Evolutionary conservation across 129 eudicot species (phyloP).

Genomic region (Helianthus tuberosus): DNA sequence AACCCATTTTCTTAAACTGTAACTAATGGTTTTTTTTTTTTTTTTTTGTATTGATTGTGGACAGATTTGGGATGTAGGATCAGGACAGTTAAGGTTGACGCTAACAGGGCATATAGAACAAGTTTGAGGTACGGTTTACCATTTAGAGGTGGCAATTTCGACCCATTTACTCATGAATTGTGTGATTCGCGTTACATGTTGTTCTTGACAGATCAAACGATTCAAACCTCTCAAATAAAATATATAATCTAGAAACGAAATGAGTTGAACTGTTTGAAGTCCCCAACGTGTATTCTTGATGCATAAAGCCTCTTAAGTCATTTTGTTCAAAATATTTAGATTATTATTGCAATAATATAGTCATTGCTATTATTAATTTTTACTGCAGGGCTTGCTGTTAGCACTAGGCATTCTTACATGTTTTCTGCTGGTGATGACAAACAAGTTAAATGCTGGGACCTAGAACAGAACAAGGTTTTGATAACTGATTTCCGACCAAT

Average conservation of each 20-base stretch:
- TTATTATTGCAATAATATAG: too few species aligned
- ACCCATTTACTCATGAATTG: too few species aligned
- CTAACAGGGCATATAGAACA: constrained; percentile 99
- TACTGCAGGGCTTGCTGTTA: constrained; percentile 88
- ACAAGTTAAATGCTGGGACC: constrained; percentile 97
- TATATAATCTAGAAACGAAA: too few species aligned
- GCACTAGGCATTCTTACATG: constrained; percentile 83
- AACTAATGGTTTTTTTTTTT: neutral
- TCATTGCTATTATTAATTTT: neutral
- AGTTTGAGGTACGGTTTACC: constrained; percentile 68
- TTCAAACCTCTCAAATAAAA: too few species aligned
- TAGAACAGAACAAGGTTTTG: constrained; percentile 93
- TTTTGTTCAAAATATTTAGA: too few species aligned
- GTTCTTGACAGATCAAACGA: too few species aligned
- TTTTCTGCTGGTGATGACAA: constrained; percentile 96
- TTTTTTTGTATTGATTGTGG: constrained; percentile 11
- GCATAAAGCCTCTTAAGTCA: too few species aligned
- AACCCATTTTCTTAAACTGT: neutral
- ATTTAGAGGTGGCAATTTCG: too few species aligned
- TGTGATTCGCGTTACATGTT: too few species aligned
- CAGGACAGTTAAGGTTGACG: constrained; percentile 77
- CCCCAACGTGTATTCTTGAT: too few species aligned
- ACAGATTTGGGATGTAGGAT: constrained; percentile 93
- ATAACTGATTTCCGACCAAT: neutral
- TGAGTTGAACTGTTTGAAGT: too few species aligned